phyloP scores from a whole-genome alignment of 2,329 filamentous ascomycete species.

The Mollisiaceae sp. region DNA sequence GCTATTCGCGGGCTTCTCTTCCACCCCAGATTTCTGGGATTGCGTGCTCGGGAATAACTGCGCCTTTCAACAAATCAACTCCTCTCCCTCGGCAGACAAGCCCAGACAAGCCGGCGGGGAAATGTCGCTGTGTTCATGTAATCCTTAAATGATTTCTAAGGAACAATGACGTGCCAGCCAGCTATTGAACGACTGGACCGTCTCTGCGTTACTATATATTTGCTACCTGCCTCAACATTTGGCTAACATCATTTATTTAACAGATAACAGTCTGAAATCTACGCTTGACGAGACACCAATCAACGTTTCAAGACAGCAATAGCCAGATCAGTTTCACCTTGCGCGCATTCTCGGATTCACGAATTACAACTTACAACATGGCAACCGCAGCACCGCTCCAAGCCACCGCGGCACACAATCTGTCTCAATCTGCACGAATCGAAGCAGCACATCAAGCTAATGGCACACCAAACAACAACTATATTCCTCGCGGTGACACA shows the following conservation, averaged over 20 bases:
- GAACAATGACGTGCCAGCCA: slow-evolving; percentile 17
- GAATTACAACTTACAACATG: slow-evolving; percentile 45
- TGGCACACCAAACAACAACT: slow-evolving; percentile 20
- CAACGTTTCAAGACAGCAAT: neutral
- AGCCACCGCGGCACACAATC: slow-evolving; percentile 49
- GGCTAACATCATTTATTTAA: neutral
- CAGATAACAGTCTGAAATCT: neutral
- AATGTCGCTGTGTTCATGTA: slow-evolving; percentile 18
- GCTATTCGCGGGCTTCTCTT: neutral
- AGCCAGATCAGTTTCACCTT: too few species aligned
- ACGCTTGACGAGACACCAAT: neutral
- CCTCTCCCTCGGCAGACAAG: slow-evolving; percentile 3
- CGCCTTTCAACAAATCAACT: slow-evolving; percentile 8
- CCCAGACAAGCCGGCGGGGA: slow-evolving; percentile 15
- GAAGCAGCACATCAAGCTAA: slow-evolving; percentile 32
- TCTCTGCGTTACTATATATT: slow-evolving; percentile 10
- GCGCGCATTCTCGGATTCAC: too few species aligned
- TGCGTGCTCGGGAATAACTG: slow-evolving; percentile 10
- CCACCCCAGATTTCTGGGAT: neutral
- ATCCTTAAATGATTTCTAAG: slow-evolving; percentile 22
- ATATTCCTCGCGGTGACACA: slow-evolving; percentile 56
- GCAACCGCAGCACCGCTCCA: slow-evolving; percentile 46
- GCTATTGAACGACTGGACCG: slow-evolving; percentile 11
- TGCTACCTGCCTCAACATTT: slow-evolving; percentile 6
- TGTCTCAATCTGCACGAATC: slow-evolving; percentile 37